These are phyloP conservation scores for Diversispora eburnea DNA, from an alignment of 192 early-diverging fungal species.

Conservation along the genomic window DNA sequence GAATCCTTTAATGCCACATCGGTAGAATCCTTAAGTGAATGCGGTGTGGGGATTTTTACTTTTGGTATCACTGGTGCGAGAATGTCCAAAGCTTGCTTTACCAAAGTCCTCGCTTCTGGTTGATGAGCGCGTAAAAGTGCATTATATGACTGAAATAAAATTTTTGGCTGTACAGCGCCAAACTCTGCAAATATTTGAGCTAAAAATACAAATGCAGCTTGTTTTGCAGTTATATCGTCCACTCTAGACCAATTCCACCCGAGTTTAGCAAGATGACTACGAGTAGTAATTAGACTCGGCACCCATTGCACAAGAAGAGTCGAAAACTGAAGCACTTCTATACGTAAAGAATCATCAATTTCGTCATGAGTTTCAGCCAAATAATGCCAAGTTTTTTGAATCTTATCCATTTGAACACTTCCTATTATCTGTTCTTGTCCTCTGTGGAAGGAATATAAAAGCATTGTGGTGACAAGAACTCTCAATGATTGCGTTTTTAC, in stretches of 20 bases:
- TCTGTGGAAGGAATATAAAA: constrained; percentile 63
- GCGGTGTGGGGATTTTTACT: background rate
- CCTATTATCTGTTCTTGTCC: constrained; percentile 57
- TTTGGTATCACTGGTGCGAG: constrained; percentile 88
- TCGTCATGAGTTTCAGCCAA: constrained; percentile 57
- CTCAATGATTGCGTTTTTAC: constrained; percentile 72
- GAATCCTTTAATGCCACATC: constrained; percentile 11
- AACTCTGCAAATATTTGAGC: constrained; percentile 90
- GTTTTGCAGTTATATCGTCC: constrained; percentile 94
- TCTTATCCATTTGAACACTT: constrained; percentile 53
- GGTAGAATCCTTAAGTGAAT: background rate
- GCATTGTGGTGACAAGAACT: constrained; percentile 83
- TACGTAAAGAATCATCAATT: constrained; percentile 62
- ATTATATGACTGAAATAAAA: constrained; percentile 55
- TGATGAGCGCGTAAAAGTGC: constrained; percentile 87
- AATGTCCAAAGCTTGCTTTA: constrained; percentile 92
- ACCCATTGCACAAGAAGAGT: constrained; percentile 83
- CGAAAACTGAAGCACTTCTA: constrained; percentile 92
- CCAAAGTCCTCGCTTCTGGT: constrained; percentile 78
- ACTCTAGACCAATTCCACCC: constrained; percentile 81
- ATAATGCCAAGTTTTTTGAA: constrained; percentile 51
- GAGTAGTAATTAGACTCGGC: constrained; percentile 53
- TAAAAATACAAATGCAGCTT: constrained; percentile 91
- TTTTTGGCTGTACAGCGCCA: constrained; percentile 77
- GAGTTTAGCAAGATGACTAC: constrained; percentile 45